Conservation (phyloP, 495 filamentous ascomycete genomes). For the Lineolata rhizophorae region DNA sequence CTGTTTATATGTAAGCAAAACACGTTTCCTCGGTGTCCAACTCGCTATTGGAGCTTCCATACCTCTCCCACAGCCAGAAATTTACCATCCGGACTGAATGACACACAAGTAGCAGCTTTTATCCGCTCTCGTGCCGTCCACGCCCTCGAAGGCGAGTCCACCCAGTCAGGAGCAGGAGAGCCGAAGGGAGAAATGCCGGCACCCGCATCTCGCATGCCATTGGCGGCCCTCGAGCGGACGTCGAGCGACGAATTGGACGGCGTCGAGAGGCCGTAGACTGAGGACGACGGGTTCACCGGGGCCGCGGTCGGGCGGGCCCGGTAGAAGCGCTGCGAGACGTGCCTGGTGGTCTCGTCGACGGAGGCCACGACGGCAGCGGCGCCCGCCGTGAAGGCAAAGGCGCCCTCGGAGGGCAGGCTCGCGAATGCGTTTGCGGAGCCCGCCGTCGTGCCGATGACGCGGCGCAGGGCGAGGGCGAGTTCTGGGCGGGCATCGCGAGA, state of each 20-base stretch:
- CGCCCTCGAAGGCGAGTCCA: slow-evolving; percentile 43
- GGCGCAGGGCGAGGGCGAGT: slow-evolving; percentile 40
- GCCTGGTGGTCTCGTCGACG: slow-evolving; percentile 32
- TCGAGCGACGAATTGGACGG: slow-evolving; percentile 35
- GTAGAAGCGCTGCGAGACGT: slow-evolving; percentile 69
- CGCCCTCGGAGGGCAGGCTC: slow-evolving; percentile 39
- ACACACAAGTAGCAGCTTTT: slow-evolving; percentile 89
- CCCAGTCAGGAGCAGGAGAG: slow-evolving; percentile 23
- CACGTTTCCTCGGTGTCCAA: too few relatives aligned
- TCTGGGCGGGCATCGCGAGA: slow-evolving; percentile 31
- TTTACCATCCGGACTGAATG: slow-evolving; percentile 71
- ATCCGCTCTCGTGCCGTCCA: slow-evolving; percentile 77
- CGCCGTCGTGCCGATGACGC: slow-evolving; percentile 77
- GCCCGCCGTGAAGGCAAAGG: slow-evolving; percentile 79
- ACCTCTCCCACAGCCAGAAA: slow-evolving; percentile 85
- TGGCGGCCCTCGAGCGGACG: slow-evolving; percentile 32
- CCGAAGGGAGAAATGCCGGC: slow-evolving; percentile 14
- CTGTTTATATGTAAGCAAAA: slow-evolving; percentile 18
- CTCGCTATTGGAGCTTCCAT: slow-evolving; percentile 7
- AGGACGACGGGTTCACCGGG: slow-evolving; percentile 33
- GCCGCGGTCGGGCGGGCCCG: slow-evolving; percentile 61
- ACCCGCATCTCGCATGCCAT: slow-evolving; percentile 33
- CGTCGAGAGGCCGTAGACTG: slow-evolving; percentile 35
- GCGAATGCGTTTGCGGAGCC: slow-evolving; percentile 73
- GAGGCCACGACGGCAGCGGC: slow-evolving; percentile 82